Conservation (phyloP, 164 flowering plant genomes). For the Annona squamosa region DNA sequence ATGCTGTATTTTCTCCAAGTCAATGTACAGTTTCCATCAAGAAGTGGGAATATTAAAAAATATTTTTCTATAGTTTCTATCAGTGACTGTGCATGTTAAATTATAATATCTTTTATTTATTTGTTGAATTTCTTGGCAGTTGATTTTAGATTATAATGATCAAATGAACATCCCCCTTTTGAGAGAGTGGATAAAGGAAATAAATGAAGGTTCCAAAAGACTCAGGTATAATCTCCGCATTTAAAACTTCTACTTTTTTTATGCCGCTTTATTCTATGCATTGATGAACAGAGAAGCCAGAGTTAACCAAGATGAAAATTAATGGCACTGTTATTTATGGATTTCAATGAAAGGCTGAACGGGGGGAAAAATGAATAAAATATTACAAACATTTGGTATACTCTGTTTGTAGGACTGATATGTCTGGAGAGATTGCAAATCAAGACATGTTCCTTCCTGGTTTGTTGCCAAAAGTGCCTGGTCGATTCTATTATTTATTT, state of each 20-base stretch:
- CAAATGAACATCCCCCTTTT: slow-evolving; percentile 52
- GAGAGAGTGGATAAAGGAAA: slow-evolving; percentile 33
- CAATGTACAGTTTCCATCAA: not conserved
- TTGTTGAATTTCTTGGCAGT: slow-evolving; percentile 17
- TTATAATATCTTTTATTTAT: not conserved
- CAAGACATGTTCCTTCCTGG: slow-evolving; percentile 48
- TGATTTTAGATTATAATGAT: slow-evolving; percentile 70
- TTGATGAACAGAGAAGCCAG: not conserved
- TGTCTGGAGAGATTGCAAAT: slow-evolving; percentile 45
- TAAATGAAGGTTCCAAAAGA: slow-evolving; percentile 15
- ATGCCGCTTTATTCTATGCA: not conserved
- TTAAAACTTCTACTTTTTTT: not conserved
- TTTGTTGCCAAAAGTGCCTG: slow-evolving; percentile 70
- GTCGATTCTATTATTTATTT: slow-evolving; percentile 73
- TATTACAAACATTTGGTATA: not conserved
- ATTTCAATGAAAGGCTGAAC: not conserved
- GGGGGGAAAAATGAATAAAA: not conserved
- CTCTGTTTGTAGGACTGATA: slow-evolving; percentile 30
- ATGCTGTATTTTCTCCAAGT: not conserved
- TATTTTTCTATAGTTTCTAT: not conserved
- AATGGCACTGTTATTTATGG: not conserved
- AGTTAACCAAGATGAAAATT: not conserved
- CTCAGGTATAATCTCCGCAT: slow-evolving; percentile 34
- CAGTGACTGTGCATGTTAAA: not conserved
- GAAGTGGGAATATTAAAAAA: too few species aligned